These are phyloP conservation scores for Chaetomium strumarium DNA, from an alignment of 2,329 filamentous ascomycete genomes.

Conservation along the genomic window DNA sequence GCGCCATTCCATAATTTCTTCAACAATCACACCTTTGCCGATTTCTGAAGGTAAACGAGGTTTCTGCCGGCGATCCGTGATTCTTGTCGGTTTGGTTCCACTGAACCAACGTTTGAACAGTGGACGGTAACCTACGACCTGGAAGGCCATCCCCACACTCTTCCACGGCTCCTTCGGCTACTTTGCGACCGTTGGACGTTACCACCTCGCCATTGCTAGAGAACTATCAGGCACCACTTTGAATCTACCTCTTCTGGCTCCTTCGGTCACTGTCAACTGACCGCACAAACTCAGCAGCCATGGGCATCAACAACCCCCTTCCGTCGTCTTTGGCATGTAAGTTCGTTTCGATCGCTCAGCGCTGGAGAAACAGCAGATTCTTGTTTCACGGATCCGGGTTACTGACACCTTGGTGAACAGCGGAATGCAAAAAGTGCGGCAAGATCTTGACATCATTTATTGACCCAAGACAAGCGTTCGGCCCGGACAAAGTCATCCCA, in stretches of 20 bases:
- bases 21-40: neutral
- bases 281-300: conserved; percentile 27
- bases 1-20: neutral
- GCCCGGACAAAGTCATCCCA: conserved; percentile 95
- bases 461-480: conserved; percentile 87
- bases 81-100: too few relatives aligned
- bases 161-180: neutral
- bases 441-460: conserved; percentile 95
- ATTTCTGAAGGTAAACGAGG: too few relatives aligned
- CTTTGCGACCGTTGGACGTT: neutral
- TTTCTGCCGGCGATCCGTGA: too few relatives aligned
- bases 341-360: conserved; percentile 32
- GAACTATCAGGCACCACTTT: neutral
- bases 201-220: neutral
- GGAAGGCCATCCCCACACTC: neutral
- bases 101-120: neutral
- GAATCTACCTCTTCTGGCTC: neutral
- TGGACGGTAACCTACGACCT: neutral
- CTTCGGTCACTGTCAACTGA: neutral
- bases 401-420: conserved; percentile 42
- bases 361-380: neutral
- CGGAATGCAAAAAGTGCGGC: conserved; percentile 94
- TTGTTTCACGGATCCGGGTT: conserved; percentile 1
- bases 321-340: conserved; percentile 63
- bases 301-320: conserved; percentile 63